Evolutionary conservation across 768 basidiomycete genomes (phyloP), one percentile per base, ranked within the genome.

Genomic region (Austroboletus eburneus): DNA sequence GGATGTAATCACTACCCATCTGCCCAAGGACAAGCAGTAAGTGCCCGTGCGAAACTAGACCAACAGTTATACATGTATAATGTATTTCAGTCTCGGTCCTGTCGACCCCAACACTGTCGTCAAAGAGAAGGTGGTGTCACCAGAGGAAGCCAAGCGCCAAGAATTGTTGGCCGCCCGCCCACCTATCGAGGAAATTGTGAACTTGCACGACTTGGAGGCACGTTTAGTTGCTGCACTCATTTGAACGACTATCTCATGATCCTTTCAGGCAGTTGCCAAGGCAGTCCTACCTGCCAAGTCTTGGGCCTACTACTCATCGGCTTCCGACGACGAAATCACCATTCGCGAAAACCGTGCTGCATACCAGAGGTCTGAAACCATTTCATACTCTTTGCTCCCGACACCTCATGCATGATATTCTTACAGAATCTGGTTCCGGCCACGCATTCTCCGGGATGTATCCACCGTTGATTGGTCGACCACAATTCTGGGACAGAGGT

Each of bases 301-400:
- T 0, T 95, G 92, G 92, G 91, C 91, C 1, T 92, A 92, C 63
- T 92, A 94, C 61, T 90, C 86, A 0, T 92, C 90, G 9, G 92
- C 91, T 10, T 83, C 92, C 10, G 92, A 97, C 62, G 92, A 94
- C 55, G 91, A 94, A 66, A 88, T 92, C 34, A 92, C 90, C 27
- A 72, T 79, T 47, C 75, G 91, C 40, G 91, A 93, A 65, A 94
- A 93, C 59, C 88, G 87, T 51, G 77, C 82, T 36, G 92, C 91
- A 3, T 97, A 83, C 63, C 93, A 95, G 55, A 76, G 91, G 87
- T 84, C 43, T 39, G 48, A 34, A 27, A 27, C 23, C 16, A 16
- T 9, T 32, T 0, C 4, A 12, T 16, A 12, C 17, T 27, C 22
- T 20, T 17, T 43, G 21, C 6, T 22, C 32, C 14, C 14, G 30